phyloP scores from a whole-genome alignment of 2,329 filamentous ascomycete species.

The Orbilia ellipsospora region DNA sequence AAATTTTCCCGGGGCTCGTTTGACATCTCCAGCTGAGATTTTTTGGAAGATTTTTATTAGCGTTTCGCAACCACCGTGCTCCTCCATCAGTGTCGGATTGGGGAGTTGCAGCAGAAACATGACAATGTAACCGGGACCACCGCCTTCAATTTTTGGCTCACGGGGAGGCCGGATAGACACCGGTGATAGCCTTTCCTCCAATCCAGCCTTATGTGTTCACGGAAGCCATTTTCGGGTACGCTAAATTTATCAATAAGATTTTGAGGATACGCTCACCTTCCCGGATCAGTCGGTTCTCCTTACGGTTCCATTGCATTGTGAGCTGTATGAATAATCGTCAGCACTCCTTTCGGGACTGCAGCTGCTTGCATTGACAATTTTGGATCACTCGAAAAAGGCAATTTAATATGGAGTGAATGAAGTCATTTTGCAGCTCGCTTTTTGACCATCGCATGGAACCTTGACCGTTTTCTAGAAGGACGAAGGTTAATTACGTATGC shows the following conservation, averaged over 20 bases:
- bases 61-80: background rate
- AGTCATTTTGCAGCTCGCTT: too few relatives aligned
- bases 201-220: background rate
- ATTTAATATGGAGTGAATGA: background rate
- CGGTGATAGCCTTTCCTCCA: background rate
- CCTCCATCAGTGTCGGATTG: background rate
- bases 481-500: background rate
- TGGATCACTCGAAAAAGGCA: slow-evolving; percentile 1
- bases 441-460: background rate
- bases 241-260: slow-evolving; percentile 13
- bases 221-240: background rate
- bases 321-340: slow-evolving; percentile 3
- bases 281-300: slow-evolving; percentile 8
- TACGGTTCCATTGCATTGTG: slow-evolving; percentile 6
- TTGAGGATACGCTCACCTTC: background rate
- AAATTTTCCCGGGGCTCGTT: slow-evolving; percentile 19
- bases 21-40: background rate
- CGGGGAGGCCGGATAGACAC: slow-evolving; percentile 7
- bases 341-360: background rate
- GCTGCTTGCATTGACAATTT: background rate
- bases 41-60: too few relatives aligned
- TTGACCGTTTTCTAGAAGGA: too few relatives aligned
- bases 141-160: too few relatives aligned
- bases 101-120: background rate
- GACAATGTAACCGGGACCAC: slow-evolving; percentile 1